Evolutionary conservation across 148 eudicot species (phyloP), one percentile per base, ranked within the genome.

Genomic region (Drosera capensis): DNA sequence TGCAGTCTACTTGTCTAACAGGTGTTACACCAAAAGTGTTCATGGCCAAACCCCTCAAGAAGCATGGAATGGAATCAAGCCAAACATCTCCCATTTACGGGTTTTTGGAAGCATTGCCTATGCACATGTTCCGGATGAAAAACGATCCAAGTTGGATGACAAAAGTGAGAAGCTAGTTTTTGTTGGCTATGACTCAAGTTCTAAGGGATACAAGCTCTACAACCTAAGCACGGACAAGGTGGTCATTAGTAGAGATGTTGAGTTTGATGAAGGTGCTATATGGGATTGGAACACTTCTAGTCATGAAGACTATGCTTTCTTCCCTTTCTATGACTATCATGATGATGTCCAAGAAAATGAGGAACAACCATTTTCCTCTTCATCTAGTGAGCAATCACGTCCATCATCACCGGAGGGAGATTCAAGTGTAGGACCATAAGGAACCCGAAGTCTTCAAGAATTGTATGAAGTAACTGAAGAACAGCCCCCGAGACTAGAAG

Each of bases 61-160:
- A 46, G 58, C 51, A 14, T 45, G 46, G 23, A 44, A 20, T 14
- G 40, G 43, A 4, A 15, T 29, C 0, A 53, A 47, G 45, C 49
- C 54, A 3, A 23, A 18, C 0, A 18, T 43, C 25, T 14, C 31
- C 3, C 64, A 59, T 12, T 16, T 51, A 0, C 11, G 9, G 9
- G 50, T 44, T 1, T 44, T 44, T 17, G 37, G 14, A 12, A 25
- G 50, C 17, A 14, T 46, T 14, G 19, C 34, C 17, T 15, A 46
- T 46, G 35, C 43, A 4, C 13, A 34, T 11, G 14, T 34, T 5
- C 38, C 13, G 6, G 14, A 34, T 34, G 38, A 4, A 11, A 34
- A 34, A 15, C 38, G 14, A 5, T 34, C 38, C 38, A 34, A 34
- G 38, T 2, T 34, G 6, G 38, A 34, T 11, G 1, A 0, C 38